phyloP scores from a whole-genome alignment of 768 basidiomycete species.

The Kwoniella europaea region DNA sequence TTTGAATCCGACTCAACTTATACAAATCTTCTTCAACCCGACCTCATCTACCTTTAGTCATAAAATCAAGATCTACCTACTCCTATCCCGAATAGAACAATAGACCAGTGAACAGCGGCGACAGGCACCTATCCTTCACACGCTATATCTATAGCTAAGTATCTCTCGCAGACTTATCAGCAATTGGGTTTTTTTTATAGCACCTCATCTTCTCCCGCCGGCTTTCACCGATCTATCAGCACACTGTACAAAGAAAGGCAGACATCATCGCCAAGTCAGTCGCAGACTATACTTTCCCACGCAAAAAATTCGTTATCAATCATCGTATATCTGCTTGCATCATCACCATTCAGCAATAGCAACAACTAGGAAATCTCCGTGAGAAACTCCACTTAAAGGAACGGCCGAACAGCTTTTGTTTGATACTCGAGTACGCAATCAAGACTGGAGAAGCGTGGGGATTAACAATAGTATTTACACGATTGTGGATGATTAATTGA shows the following conservation, averaged over 20 bases:
- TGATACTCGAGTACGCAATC: too few species aligned
- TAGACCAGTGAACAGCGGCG: too few species aligned
- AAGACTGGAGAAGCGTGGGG: too few species aligned
- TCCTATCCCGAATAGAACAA: too few species aligned
- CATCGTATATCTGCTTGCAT: neutral
- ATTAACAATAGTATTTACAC: too few species aligned
- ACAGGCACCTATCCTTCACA: neutral
- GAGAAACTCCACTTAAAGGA: conserved; percentile 8
- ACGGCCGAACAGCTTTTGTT: neutral
- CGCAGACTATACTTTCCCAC: neutral
- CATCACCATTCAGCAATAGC: neutral
- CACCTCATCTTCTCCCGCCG: neutral
- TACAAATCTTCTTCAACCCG: too few species aligned
- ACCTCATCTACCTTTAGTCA: too few species aligned
- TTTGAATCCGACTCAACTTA: too few species aligned
- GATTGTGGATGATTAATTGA: too few species aligned
- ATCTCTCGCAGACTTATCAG: neutral
- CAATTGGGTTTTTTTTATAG: neutral
- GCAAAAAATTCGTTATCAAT: neutral
- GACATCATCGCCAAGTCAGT: conserved; percentile 12
- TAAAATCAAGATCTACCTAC: too few species aligned
- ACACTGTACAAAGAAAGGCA: neutral
- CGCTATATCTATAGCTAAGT: neutral
- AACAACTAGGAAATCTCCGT: neutral
- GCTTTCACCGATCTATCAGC: conserved; percentile 11